Percentiles rank a stretch among this genome's conserved stretches.
phyloP scores from a whole-genome alignment of 106 monocot species.

The Phalaenopsis equestris region DNA sequence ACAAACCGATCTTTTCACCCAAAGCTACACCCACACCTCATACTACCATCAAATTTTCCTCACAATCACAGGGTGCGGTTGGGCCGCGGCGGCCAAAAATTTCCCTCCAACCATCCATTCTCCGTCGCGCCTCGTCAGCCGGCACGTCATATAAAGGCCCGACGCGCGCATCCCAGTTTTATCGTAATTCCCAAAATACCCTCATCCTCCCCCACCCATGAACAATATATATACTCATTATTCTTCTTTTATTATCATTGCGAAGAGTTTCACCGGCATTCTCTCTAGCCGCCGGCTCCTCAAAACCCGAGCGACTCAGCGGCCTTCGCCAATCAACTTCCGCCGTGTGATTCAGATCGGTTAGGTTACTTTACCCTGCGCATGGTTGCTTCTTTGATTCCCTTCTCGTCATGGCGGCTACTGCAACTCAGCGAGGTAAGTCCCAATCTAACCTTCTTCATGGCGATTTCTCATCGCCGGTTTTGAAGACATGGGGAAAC shows the following conservation, averaged over 20 bases:
- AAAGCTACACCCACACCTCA: too few species aligned
- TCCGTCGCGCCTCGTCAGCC: too few species aligned
- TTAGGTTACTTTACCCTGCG: not conserved
- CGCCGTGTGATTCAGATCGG: not conserved
- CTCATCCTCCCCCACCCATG: not conserved
- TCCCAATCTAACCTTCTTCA: constrained; percentile 1
- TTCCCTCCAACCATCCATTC: too few species aligned
- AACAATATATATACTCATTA: not conserved
- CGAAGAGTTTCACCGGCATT: too few species aligned
- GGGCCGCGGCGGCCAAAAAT: too few species aligned
- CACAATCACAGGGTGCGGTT: too few species aligned
- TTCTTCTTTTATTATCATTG: not conserved
- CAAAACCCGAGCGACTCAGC: not conserved
- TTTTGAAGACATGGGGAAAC: not conserved
- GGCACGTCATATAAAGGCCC: too few species aligned
- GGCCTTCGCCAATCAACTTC: not conserved
- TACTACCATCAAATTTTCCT: too few species aligned
- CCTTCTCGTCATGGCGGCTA: not conserved
- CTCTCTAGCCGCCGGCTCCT: not conserved
- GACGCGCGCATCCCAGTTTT: too few species aligned
- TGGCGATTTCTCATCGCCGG: constrained; percentile 7
- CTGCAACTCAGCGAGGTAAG: not conserved
- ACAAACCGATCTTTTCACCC: too few species aligned
- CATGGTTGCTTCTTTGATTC: not conserved
- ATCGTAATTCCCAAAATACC: not conserved